Percentiles rank a stretch among this genome's conserved stretches.
Conservation (phyloP, 495 filamentous ascomycete species). For the Parmelia sp. region DNA sequence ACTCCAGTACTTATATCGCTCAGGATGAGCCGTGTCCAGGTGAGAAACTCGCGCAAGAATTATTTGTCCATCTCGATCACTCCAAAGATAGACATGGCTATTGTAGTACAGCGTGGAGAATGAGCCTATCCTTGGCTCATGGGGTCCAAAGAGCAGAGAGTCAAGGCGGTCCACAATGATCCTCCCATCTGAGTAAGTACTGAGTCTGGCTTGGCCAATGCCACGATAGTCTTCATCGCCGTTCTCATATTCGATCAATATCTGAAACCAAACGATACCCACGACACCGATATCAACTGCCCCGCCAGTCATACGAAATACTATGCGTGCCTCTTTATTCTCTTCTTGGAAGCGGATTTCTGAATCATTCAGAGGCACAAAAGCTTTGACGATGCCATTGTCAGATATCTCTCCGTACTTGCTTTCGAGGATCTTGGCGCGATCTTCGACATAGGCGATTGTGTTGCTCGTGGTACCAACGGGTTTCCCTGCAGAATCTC, state of each 20-base stretch:
- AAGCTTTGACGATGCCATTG: constrained; percentile 17
- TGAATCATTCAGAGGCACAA: constrained; percentile 15
- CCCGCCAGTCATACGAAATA: constrained; percentile 28
- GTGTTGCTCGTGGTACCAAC: constrained; percentile 27
- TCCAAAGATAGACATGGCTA: constrained; percentile 26
- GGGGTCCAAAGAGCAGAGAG: constrained; percentile 13
- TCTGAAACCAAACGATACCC: constrained; percentile 27
- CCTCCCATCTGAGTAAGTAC: constrained; percentile 2
- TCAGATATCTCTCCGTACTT: constrained; percentile 14
- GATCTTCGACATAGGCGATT: constrained; percentile 15
- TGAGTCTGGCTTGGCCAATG: constrained; percentile 21
- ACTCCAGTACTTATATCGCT: constrained; percentile 26
- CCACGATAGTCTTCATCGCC: constrained; percentile 19
- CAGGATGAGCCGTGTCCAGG: not conserved
- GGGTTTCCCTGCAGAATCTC: constrained; percentile 25
- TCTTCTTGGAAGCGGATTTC: constrained; percentile 18
- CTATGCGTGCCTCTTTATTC: constrained; percentile 14
- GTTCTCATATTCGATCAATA: constrained; percentile 13
- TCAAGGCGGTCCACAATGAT: constrained; percentile 9
- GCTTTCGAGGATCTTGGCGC: constrained; percentile 11
- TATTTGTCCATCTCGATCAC: constrained; percentile 23
- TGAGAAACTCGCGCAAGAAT: constrained; percentile 25
- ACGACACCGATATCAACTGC: constrained; percentile 18
- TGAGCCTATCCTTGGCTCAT: constrained; percentile 27
- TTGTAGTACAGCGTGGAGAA: constrained; percentile 22